Percentiles rank a stretch among this genome's conserved stretches.
phyloP scores from a whole-genome alignment of 352 stramenopile species.

The Aphanomyces euteiches region DNA sequence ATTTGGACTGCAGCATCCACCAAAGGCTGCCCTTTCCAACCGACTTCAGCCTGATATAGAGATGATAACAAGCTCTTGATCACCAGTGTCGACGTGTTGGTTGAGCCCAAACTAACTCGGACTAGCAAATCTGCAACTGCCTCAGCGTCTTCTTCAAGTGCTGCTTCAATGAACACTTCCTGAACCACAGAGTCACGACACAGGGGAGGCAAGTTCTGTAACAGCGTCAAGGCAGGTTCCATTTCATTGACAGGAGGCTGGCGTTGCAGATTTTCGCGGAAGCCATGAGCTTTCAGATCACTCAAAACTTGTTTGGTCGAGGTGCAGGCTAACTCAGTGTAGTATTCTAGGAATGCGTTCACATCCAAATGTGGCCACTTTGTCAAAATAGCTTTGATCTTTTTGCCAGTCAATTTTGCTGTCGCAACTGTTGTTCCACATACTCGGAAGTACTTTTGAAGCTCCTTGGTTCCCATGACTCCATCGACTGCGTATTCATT shows the following conservation, averaged over 20 bases:
- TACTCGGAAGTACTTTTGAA: constrained; percentile 64
- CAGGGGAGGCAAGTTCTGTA: constrained; percentile 50
- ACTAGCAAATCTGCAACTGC: constrained; percentile 70
- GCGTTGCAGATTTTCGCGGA: constrained; percentile 73
- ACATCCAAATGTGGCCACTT: constrained; percentile 62
- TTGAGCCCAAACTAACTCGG: constrained; percentile 60
- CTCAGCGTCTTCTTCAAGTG: constrained; percentile 82
- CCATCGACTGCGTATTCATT: constrained; percentile 53
- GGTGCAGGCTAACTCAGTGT: constrained; percentile 68
- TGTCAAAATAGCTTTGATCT: constrained; percentile 54
- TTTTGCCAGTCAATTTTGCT: constrained; percentile 57
- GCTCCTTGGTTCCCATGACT: constrained; percentile 50
- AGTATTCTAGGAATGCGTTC: constrained; percentile 76
- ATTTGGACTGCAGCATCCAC: constrained; percentile 66
- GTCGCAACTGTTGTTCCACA: constrained; percentile 53
- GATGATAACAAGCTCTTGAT: constrained; percentile 69
- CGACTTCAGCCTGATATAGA: constrained; percentile 73
- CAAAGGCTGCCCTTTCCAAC: constrained; percentile 84
- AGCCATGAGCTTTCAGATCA: constrained; percentile 75
- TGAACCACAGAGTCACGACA: constrained; percentile 64
- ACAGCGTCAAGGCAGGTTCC: constrained; percentile 40
- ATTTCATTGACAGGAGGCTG: constrained; percentile 35
- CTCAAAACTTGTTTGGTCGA: constrained; percentile 76
- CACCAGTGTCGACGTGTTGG: constrained; percentile 54
- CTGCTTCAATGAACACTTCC: constrained; percentile 81